These are phyloP conservation scores for Globisporangium nunn DNA, from an alignment of 352 stramenopile genomes.

Conservation along the genomic window DNA sequence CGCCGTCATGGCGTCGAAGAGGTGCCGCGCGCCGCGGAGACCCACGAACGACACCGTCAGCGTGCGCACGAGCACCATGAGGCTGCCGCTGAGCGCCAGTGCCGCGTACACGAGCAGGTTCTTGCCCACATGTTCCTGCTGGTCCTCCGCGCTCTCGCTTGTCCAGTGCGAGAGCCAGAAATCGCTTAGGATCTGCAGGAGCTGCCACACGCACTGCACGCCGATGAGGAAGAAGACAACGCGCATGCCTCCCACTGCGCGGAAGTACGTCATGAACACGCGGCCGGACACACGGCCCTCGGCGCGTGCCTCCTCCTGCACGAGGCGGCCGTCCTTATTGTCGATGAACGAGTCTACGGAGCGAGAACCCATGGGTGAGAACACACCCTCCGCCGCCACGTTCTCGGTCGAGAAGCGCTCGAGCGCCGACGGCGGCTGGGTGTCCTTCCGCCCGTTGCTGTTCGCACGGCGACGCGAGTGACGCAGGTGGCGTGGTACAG, in stretches of 20 bases:
- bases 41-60: constrained; percentile 47
- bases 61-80: constrained; percentile 56
- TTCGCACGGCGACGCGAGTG: constrained; percentile 6
- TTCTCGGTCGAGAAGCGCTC: constrained; percentile 22
- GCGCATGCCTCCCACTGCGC: constrained; percentile 33
- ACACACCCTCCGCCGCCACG: constrained; percentile 18
- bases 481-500: not conserved
- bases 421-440: constrained; percentile 8
- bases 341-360: constrained; percentile 28
- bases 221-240: constrained; percentile 36
- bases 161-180: constrained; percentile 92
- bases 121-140: constrained; percentile 68
- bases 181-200: constrained; percentile 79
- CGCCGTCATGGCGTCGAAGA: constrained; percentile 85
- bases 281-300: constrained; percentile 26
- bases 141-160: constrained; percentile 56
- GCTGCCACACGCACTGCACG: constrained; percentile 80
- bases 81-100: constrained; percentile 36
- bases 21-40: constrained; percentile 42
- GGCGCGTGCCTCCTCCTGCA: constrained; percentile 24
- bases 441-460: not conserved
- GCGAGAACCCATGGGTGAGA: constrained; percentile 25
- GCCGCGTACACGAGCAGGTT: constrained; percentile 59
- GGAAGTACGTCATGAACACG: constrained; percentile 44
- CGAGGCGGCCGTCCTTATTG: constrained; percentile 8